phyloP scores from a whole-genome alignment of 2,329 filamentous ascomycete genomes.

The Diaporthe ampelina region DNA sequence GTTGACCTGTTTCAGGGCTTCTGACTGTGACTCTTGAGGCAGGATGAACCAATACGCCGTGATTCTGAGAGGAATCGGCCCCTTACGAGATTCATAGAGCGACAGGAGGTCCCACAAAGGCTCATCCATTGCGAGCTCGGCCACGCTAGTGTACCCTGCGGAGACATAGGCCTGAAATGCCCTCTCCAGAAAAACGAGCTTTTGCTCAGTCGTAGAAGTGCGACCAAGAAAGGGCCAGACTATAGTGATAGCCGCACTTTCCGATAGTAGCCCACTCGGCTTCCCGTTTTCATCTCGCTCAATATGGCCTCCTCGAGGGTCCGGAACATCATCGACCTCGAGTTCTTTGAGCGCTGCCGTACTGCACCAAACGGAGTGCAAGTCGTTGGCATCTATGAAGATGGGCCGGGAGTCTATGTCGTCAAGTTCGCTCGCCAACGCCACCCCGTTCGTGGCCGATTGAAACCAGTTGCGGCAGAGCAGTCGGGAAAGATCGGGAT shows the following conservation, averaged over 20 bases:
- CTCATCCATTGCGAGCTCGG: constrained; percentile 57
- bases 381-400: constrained; percentile 68
- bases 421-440: constrained; percentile 64
- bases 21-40: constrained; percentile 58
- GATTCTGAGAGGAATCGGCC: constrained; percentile 59
- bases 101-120: constrained; percentile 58
- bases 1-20: constrained; percentile 63
- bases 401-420: constrained; percentile 62
- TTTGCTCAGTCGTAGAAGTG: not conserved
- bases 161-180: not conserved
- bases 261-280: constrained; percentile 63
- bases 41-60: constrained; percentile 69
- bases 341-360: constrained; percentile 47
- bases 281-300: constrained; percentile 56
- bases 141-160: not conserved
- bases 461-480: constrained; percentile 70
- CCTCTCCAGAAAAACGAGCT: not conserved
- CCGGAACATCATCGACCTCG: not conserved
- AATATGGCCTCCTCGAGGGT: constrained; percentile 64
- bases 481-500: constrained; percentile 62
- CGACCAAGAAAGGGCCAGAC: not conserved
- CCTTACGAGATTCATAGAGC: constrained; percentile 44
- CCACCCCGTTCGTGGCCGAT: constrained; percentile 64
- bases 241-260: constrained; percentile 46
- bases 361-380: constrained; percentile 70